Base-by-base conservation (phyloP, 2,329 filamentous ascomycete genomes). In the Xylariaceae sp. region DNA sequence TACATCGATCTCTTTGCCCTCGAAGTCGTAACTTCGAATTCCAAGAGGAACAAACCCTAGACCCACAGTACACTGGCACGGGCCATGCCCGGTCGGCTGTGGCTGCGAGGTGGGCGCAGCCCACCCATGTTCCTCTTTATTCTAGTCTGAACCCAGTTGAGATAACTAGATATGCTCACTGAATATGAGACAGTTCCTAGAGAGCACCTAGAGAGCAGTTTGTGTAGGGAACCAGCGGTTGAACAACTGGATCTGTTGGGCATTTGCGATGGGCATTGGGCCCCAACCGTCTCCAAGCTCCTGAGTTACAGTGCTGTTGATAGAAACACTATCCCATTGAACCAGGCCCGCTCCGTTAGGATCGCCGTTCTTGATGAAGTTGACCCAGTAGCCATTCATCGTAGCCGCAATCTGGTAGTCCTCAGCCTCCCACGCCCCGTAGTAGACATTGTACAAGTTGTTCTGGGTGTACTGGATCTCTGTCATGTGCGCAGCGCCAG, bases 381-480 rank as follows among this genome's bases (percentile, higher is more conserved):
- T 51, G 19, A 43, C 46, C 46, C 46, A 48, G 40, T 48, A 48
- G 15, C 19, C 31, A 12, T 48, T 48, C 39, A 48, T 42, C 12
- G 46, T 48, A 15, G 39, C 31, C 32, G 46, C 46, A 31, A 48
- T 48, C 22, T 48, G 39, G 47, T 47, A 42, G 53, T 45, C 17
- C 44, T 49, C 11, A 41, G 32, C 46, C 40, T 44, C 41, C 47
- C 40, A 48, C 19, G 33, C 19, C 15, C 46, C 49, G 14, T 49
- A 49, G 39, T 53, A 49, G 17, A 40, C 40, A 41, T 44, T 44
- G 42, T 65, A 62, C 11, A 66, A 52, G 47, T 64, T 64, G 51
- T 66, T 65, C 18, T 62, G 49, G 1, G 60, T 58, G 47, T 66
- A 65, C 44, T 58, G 58, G 45, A 66, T 62, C 56, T 66, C 64